Evolutionary conservation across 1,139 yeast genomes (phyloP).

Genomic region (Suhomyces panamericanus): DNA sequence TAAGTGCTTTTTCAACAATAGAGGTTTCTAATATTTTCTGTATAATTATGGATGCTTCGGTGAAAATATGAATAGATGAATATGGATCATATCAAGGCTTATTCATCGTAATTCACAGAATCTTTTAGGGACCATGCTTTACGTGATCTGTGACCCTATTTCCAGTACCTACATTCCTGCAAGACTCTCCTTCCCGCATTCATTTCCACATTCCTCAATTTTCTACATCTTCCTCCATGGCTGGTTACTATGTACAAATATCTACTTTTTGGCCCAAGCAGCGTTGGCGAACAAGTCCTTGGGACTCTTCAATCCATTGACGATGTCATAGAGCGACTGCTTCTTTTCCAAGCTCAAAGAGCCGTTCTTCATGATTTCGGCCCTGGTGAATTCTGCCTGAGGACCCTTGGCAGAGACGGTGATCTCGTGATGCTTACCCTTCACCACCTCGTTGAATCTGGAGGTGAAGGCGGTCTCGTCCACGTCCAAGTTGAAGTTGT

Average conservation of each 20-base stretch:
- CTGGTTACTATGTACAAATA: slow-evolving; percentile 2
- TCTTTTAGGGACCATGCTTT: too few relatives aligned
- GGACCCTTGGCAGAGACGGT: slow-evolving; percentile 14
- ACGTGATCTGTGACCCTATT: too few relatives aligned
- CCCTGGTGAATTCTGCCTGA: slow-evolving; percentile 21
- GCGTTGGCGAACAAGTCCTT: slow-evolving; percentile 33
- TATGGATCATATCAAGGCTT: too few relatives aligned
- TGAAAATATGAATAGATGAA: too few relatives aligned
- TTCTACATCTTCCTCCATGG: neutral
- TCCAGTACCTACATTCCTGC: too few relatives aligned
- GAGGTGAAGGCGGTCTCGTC: slow-evolving; percentile 25
- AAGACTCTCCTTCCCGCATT: too few relatives aligned
- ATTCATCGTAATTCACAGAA: too few relatives aligned
- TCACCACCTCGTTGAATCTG: slow-evolving; percentile 34
- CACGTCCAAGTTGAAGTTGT: slow-evolving; percentile 31
- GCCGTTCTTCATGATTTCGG: slow-evolving; percentile 35
- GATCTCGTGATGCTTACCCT: slow-evolving; percentile 31
- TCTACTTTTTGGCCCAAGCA: slow-evolving; percentile 28
- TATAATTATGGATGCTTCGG: too few relatives aligned
- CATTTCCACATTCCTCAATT: neutral
- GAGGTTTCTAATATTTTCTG: too few relatives aligned
- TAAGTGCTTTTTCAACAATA: too few relatives aligned
- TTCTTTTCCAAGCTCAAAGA: slow-evolving; percentile 30
- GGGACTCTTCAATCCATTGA: slow-evolving; percentile 28
- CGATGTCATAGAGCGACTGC: slow-evolving; percentile 30